A percentile compares a stretch with the other conserved stretches of the same genome.
These are phyloP conservation scores for Irpex sp. DNA, from an alignment of 1,284 basidiomycete genomes.

Conservation along the genomic window DNA sequence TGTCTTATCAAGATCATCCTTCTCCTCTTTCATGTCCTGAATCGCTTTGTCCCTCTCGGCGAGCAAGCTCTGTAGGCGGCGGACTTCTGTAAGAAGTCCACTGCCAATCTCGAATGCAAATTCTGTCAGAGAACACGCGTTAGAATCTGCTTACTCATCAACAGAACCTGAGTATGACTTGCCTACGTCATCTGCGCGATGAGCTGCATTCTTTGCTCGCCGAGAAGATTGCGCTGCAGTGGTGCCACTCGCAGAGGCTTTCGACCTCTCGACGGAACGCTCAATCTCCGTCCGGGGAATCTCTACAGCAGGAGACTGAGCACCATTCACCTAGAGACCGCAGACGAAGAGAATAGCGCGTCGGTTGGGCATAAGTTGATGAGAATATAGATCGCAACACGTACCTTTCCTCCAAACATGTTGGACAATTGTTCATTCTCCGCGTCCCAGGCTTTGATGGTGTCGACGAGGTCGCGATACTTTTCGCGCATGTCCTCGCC, in stretches of 20 bases:
- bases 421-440: constrained; percentile 80
- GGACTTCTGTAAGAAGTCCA: constrained; percentile 83
- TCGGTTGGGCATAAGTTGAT: constrained; percentile 17
- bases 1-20: constrained; percentile 76
- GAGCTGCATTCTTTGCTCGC: constrained; percentile 81
- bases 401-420: constrained; percentile 66
- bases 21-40: constrained; percentile 84
- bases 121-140: constrained; percentile 46
- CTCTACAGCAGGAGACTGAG: constrained; percentile 35
- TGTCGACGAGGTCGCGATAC: constrained; percentile 76
- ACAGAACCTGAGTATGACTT: constrained; percentile 28
- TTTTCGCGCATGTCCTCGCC: constrained; percentile 64
- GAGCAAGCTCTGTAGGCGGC: constrained; percentile 82
- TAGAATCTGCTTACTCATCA: background rate
- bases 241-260: constrained; percentile 36
- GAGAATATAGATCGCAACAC: constrained; percentile 24
- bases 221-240: constrained; percentile 71
- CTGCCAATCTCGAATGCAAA: constrained; percentile 96
- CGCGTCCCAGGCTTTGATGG: constrained; percentile 75
- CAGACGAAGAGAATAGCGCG: background rate
- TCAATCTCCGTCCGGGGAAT: constrained; percentile 39
- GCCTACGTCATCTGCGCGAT: constrained; percentile 83
- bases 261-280: constrained; percentile 38
- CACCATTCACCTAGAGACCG: constrained; percentile 30
- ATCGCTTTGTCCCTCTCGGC: constrained; percentile 87